phyloP scores from a whole-genome alignment of 345 rosid species.

The Iberis pinnata region DNA sequence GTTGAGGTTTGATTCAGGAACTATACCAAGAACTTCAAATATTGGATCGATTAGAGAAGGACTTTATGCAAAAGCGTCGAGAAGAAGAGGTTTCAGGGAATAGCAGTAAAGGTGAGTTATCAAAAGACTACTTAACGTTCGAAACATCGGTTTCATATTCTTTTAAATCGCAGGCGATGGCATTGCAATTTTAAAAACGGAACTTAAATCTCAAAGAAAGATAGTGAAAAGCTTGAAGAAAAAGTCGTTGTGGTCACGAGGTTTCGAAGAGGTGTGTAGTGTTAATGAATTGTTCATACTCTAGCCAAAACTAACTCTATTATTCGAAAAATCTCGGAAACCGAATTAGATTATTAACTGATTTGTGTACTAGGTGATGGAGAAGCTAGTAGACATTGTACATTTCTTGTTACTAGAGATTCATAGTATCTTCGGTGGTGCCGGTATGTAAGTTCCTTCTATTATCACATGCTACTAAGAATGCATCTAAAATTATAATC shows the following conservation, averaged over 20 bases:
- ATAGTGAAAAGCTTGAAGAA: constrained; percentile 67
- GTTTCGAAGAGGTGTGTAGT: constrained; percentile 68
- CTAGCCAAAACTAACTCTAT: no score
- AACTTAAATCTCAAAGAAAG: constrained; percentile 71
- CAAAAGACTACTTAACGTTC: not conserved
- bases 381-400: constrained; percentile 90
- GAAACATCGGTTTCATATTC: constrained; percentile 5
- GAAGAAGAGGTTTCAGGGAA: constrained; percentile 55
- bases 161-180: constrained; percentile 41
- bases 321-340: no score
- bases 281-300: no score
- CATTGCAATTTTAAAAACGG: constrained; percentile 52
- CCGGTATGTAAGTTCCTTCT: constrained; percentile 50
- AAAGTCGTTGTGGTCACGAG: constrained; percentile 83
- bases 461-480: constrained; percentile 12
- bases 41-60: constrained; percentile 77
- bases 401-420: constrained; percentile 78
- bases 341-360: not conserved
- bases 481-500: constrained; percentile 9
- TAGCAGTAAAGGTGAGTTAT: constrained; percentile 44
- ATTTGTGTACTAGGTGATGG: constrained; percentile 62
- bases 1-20: constrained; percentile 40
- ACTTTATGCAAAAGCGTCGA: constrained; percentile 56
- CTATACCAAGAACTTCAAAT: constrained; percentile 70
- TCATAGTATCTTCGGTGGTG: constrained; percentile 55